Percentiles rank a stretch among this genome's conserved stretches.
phyloP scores from a whole-genome alignment of 169 alveolate genomes.

The Cyclospora cayetanensis region DNA sequence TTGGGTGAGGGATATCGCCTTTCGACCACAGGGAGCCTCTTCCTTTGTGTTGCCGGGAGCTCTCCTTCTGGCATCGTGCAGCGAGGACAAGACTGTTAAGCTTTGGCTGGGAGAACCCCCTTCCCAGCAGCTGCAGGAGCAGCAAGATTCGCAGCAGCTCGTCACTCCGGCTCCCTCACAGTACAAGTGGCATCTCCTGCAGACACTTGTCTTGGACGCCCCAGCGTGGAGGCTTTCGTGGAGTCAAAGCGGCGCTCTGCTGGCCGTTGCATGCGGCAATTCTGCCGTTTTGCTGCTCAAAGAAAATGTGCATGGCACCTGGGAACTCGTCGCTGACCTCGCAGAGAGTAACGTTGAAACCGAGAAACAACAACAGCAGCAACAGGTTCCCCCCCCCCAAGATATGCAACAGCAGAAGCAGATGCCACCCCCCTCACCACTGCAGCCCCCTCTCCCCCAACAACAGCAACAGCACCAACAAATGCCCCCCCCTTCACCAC shows the following conservation, averaged over 20 bases:
- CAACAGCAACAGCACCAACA: constrained; percentile 58
- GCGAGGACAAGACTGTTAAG: constrained; percentile 81
- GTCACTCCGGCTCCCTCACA: not conserved
- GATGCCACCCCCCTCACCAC: not conserved
- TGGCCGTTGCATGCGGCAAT: constrained; percentile 80
- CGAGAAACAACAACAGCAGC: not conserved
- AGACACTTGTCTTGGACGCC: constrained; percentile 72
- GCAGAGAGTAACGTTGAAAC: not conserved
- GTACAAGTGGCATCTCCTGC: constrained; percentile 73
- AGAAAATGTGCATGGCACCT: constrained; percentile 77
- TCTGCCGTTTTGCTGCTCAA: constrained; percentile 72
- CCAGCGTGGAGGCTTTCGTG: constrained; percentile 82
- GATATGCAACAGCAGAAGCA: not conserved
- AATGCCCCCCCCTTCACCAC: too few relatives aligned
- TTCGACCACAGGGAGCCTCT: constrained; percentile 85
- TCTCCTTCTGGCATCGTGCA: constrained; percentile 84
- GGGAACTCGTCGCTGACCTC: constrained; percentile 76
- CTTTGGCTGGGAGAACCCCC: constrained; percentile 65
- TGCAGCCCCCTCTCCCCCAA: not conserved
- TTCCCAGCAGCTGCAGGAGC: constrained; percentile 37
- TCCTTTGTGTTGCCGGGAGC: constrained; percentile 36
- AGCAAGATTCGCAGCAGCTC: not conserved
- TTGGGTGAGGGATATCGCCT: constrained; percentile 92
- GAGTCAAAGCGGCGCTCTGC: constrained; percentile 80
- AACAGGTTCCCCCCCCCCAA: not conserved